Evolutionary conservation across 1,139 yeast genomes (phyloP).

Genomic region (Candida sanyaensis): DNA sequence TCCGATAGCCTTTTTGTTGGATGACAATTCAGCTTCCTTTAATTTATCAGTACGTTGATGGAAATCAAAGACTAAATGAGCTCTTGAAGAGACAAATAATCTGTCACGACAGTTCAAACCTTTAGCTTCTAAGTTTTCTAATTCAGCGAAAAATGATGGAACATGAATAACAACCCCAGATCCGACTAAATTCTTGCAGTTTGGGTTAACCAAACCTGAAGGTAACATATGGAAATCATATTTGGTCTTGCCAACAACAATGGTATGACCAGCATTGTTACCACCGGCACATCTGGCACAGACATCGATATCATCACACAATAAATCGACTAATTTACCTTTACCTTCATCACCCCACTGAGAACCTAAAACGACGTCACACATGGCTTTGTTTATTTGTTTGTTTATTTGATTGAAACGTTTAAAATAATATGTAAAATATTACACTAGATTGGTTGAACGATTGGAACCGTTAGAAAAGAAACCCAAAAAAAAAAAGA

Average conservation of each 20-base stretch:
- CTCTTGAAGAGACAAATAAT: constrained; percentile 86
- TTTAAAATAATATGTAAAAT: neutral
- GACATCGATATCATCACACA: constrained; percentile 91
- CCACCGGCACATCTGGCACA: constrained; percentile 99
- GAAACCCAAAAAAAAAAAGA: constrained; percentile 6
- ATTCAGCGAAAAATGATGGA: constrained; percentile 89
- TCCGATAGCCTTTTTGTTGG: constrained; percentile 89
- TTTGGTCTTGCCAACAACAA: constrained; percentile 83
- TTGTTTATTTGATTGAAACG: neutral
- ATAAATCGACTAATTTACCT: constrained; percentile 92
- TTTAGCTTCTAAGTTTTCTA: constrained; percentile 76
- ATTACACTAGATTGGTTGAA: constrained; percentile 10
- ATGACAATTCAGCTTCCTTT: constrained; percentile 88
- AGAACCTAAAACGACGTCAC: constrained; percentile 93
- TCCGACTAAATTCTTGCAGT: constrained; percentile 87
- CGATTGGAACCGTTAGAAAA: constrained; percentile 15
- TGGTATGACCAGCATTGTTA: constrained; percentile 98
- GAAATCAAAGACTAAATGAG: constrained; percentile 95
- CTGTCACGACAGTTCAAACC: constrained; percentile 81
- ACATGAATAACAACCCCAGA: constrained; percentile 96
- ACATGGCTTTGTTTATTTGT: constrained; percentile 47
- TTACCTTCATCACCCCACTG: constrained; percentile 99
- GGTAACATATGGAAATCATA: constrained; percentile 99
- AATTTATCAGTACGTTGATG: constrained; percentile 96
- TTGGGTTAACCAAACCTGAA: constrained; percentile 91